Conservation (phyloP, 2,329 filamentous ascomycete genomes). For the Monilinia vaccinii-corymbosi region DNA sequence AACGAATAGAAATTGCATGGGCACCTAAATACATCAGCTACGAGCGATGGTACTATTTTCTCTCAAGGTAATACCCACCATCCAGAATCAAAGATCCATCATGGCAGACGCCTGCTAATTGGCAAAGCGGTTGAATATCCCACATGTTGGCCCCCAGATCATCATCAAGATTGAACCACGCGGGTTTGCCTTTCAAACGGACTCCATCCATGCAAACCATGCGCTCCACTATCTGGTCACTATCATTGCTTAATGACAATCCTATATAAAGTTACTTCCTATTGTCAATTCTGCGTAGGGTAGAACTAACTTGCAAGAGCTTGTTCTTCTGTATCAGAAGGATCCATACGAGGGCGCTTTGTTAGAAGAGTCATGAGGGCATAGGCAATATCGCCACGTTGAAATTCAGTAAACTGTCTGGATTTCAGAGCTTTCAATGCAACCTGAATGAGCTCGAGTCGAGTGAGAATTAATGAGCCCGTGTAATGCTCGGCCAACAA, state of each 20-base stretch:
- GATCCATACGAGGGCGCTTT: conserved; percentile 22
- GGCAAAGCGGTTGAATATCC: conserved; percentile 29
- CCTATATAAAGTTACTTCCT: neutral
- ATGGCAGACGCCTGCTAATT: conserved; percentile 28
- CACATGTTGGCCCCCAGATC: conserved; percentile 27
- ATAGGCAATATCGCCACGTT: conserved; percentile 27
- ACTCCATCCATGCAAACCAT: conserved; percentile 21
- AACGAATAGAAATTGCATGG: conserved; percentile 28
- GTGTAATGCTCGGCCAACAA: conserved; percentile 8
- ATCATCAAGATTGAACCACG: conserved; percentile 22
- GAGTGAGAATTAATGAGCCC: conserved; percentile 2
- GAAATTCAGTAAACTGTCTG: conserved; percentile 7
- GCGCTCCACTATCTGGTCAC: conserved; percentile 28
- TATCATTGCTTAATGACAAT: conserved; percentile 29
- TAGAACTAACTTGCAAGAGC: conserved; percentile 20
- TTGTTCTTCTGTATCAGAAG: conserved; percentile 26
- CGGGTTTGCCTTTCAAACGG: neutral
- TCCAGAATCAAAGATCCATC: conserved; percentile 29
- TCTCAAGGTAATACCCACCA: conserved; percentile 1
- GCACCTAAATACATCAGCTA: neutral
- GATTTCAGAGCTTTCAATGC: conserved; percentile 7
- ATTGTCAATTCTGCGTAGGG: too few species aligned
- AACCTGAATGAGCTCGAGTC: conserved; percentile 9
- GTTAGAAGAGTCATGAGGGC: conserved; percentile 29
- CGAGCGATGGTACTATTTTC: too few species aligned